These are phyloP conservation scores for Trametes versicolor DNA, from an alignment of 1,284 basidiomycete genomes.

Conservation along the genomic window DNA sequence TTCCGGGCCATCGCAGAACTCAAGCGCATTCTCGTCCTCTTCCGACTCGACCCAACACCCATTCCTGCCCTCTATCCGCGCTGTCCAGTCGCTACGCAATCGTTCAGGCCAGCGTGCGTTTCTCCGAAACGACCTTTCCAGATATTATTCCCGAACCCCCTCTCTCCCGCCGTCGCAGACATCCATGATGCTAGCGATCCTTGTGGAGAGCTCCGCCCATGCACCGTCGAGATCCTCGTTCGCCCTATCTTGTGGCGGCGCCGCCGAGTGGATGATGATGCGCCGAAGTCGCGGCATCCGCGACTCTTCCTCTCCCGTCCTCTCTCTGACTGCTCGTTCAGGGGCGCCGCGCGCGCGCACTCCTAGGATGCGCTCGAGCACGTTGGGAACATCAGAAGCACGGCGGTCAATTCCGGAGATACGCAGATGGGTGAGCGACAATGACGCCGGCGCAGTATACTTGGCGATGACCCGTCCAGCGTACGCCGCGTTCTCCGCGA, in stretches of 20 bases:
- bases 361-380: too few species aligned
- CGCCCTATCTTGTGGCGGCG: background rate
- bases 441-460: too few species aligned
- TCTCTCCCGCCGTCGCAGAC: too few species aligned
- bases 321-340: too few species aligned
- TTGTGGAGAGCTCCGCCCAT: too few species aligned
- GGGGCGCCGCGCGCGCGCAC: too few species aligned
- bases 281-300: background rate
- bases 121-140: background rate
- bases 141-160: background rate
- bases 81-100: conserved; percentile 16
- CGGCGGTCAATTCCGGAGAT: too few species aligned
- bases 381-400: too few species aligned
- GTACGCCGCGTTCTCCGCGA: background rate
- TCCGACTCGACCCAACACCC: conserved; percentile 19
- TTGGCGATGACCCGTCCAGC: background rate
- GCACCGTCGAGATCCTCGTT: background rate
- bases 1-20: background rate
- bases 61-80: conserved; percentile 12
- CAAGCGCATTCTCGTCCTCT: conserved; percentile 8
- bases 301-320: too few species aligned
- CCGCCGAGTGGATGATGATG: background rate
- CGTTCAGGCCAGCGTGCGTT: background rate
- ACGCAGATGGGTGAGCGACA: too few species aligned
- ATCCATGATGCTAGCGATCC: too few species aligned